These are phyloP conservation scores for Flueggea neowawraea DNA, from an alignment of 441 rosid genomes.

Conservation along the genomic window DNA sequence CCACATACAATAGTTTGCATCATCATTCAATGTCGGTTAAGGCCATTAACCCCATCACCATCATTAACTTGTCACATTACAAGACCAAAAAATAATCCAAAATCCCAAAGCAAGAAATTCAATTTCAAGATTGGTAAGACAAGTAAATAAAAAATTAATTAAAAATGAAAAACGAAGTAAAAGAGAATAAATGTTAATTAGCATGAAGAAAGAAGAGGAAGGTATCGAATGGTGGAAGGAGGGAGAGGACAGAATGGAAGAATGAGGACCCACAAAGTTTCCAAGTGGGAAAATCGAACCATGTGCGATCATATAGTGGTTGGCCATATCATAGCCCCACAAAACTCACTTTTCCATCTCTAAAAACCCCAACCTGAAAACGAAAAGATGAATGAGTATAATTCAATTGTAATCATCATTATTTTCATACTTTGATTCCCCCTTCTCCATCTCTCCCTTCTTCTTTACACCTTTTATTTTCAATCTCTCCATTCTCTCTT, in stretches of 20 bases:
- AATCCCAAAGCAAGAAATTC: too few species aligned
- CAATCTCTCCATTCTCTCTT: constrained; percentile 19
- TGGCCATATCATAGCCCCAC: constrained; percentile 44
- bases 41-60: too few species aligned
- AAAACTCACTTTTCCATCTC: constrained; percentile 16
- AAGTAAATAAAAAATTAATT: too few species aligned
- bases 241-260: background rate
- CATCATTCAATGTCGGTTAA: too few species aligned
- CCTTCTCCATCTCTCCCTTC: constrained; percentile 24
- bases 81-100: too few species aligned
- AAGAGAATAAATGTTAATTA: background rate
- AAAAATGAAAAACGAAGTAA: too few species aligned
- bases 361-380: constrained; percentile 9
- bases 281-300: constrained; percentile 49
- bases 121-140: too few species aligned
- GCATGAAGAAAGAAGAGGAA: background rate
- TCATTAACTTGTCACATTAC: too few species aligned
- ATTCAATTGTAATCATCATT: constrained; percentile 3
- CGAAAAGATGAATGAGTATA: constrained; percentile 2
- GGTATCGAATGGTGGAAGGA: background rate
- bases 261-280: constrained; percentile 16
- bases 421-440: constrained; percentile 16
- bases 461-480: constrained; percentile 39
- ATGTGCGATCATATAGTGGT: constrained; percentile 74
- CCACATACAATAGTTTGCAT: too few species aligned